Evolutionary conservation across 2,329 filamentous ascomycete species (phyloP), one percentile per base, ranked within the genome.

Genomic region (Paracoccidioides brasiliensis): DNA sequence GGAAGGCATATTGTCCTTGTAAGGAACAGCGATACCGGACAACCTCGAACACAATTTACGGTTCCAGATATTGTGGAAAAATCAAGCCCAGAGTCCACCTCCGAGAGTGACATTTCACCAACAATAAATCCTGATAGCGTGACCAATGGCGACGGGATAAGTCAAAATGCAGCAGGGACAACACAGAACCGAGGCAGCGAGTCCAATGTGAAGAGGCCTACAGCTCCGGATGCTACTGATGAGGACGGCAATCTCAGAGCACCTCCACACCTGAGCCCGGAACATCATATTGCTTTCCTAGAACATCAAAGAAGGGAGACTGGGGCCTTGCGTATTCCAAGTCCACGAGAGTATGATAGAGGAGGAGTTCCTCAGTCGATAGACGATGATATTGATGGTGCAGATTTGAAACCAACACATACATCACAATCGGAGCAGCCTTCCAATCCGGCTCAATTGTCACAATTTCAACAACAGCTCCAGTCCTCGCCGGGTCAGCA

Each of bases 271-370:
- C 68, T 80, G 50, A 76, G 78, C 38, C 78, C 86, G 46, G 86
- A 89, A 55, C 85, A 90, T 58, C 88, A 95, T 65, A 94, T 96
- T 64, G 86, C 86, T 5, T 93, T 97, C 64, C 69, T 96, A 12
- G 83, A 95, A 68, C 84, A 86, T 37, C 91, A 96, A 68, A 81
- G 90, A 41, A 82, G 83, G 59, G 84, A 86, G 55, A 84, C 82
- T 54, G 83, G 84, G 38, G 82, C 90, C 0, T 74, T 97, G 45
- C 85, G 89, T 43, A 97, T 98, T 63, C 93, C 93, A 0, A 90
- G 90, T 22, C 93, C 93, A 0, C 79, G 90, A 63, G 93, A 97
- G 66, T 90, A 86, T 51, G 93, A 98, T 63, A 81, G 82, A 52
- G 93, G 91, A 32, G 78, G 88, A 58, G 76, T 83, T 8, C 90